Evolutionary conservation across 805 yeast species (phyloP).

Genomic region (Nakazawaea ambrosiae): DNA sequence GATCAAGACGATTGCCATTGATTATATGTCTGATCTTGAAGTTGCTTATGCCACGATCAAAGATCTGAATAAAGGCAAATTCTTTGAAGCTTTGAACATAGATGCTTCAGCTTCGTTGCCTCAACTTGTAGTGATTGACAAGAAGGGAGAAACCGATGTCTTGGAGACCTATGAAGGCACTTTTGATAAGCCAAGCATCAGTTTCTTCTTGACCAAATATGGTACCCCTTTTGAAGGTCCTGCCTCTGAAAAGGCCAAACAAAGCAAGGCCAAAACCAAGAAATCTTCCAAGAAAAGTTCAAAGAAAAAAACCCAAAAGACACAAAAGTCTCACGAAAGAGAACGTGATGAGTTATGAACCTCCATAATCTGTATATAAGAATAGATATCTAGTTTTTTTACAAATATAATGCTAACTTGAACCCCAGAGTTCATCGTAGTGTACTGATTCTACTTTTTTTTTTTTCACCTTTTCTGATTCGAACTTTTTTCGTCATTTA

Average conservation of each 20-base stretch:
- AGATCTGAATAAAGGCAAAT: conserved; percentile 18
- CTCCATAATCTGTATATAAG: no score
- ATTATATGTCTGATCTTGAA: conserved; percentile 46
- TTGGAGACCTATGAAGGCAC: conserved; percentile 21
- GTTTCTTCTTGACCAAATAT: conserved; percentile 23
- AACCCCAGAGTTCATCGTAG: no score
- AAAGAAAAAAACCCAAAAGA: conserved; percentile 1
- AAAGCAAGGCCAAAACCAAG: conserved; percentile 8
- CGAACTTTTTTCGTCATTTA: no score
- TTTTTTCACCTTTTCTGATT: no score
- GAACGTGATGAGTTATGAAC: conserved; percentile 1
- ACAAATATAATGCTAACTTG: no score
- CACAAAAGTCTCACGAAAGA: no score
- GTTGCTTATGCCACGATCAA: conserved; percentile 36
- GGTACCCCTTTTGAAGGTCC: conserved; percentile 29
- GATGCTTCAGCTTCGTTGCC: conserved; percentile 16
- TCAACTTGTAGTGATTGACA: conserved; percentile 17
- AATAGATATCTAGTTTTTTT: no score
- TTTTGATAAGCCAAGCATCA: conserved; percentile 23
- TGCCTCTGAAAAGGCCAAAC: conserved; percentile 18
- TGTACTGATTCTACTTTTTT: no score
- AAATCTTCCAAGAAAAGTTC: conserved; percentile 15
- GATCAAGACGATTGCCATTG: conserved; percentile 63
- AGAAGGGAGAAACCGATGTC: conserved; percentile 9
- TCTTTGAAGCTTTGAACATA: conserved; percentile 8